These are phyloP conservation scores for Porcisia deanei DNA, from an alignment of 208 protist species.

Conservation along the genomic window DNA sequence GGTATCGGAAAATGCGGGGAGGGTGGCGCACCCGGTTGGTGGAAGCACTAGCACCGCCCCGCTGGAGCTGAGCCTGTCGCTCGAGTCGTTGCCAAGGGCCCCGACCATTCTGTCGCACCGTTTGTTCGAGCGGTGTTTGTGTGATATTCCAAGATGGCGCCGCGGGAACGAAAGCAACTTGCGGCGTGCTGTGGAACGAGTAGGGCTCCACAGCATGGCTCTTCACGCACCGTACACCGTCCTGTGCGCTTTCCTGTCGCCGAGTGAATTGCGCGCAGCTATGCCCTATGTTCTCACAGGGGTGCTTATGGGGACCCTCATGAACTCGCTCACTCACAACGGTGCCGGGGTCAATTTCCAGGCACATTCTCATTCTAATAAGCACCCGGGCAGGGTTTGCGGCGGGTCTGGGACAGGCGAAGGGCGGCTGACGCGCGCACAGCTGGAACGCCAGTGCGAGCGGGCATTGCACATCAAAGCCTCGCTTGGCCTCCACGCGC, in stretches of 20 bases:
- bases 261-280: slow-evolving; percentile 63
- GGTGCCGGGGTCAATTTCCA: neutral
- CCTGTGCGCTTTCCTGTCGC: slow-evolving; percentile 46
- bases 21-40: neutral
- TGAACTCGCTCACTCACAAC: slow-evolving; percentile 1
- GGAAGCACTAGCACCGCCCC: neutral
- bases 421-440: neutral
- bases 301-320: slow-evolving; percentile 35
- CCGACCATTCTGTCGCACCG: neutral
- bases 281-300: slow-evolving; percentile 49
- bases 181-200: slow-evolving; percentile 31
- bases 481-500: slow-evolving; percentile 46
- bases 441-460: slow-evolving; percentile 18
- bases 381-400: neutral
- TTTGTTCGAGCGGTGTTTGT: slow-evolving; percentile 13
- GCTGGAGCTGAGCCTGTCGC: neutral
- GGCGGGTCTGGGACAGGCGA: neutral
- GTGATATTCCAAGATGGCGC: slow-evolving; percentile 16
- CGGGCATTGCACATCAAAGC: slow-evolving; percentile 61
- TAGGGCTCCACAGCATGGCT: slow-evolving; percentile 61
- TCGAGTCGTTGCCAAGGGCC: neutral
- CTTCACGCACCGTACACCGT: slow-evolving; percentile 47
- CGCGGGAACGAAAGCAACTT: slow-evolving; percentile 19
- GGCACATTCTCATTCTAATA: neutral
- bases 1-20: neutral